A percentile compares a stretch with the other conserved stretches of the same genome.
These are phyloP conservation scores for Coleophoma eucalyptorum DNA, from an alignment of 2,329 filamentous ascomycete species.

Conservation along the genomic window DNA sequence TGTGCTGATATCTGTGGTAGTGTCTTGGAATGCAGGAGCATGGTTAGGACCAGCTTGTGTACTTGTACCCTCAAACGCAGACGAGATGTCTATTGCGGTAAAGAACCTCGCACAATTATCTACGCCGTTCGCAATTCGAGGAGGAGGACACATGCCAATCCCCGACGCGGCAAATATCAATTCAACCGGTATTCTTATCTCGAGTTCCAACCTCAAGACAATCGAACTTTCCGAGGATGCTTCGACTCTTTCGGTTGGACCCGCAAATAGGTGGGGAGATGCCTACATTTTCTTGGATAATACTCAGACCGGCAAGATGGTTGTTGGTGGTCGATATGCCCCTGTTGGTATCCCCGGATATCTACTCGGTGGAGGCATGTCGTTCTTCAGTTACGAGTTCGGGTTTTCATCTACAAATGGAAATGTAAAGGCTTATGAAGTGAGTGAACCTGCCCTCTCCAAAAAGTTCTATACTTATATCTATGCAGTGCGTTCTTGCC, in stretches of 20 bases:
- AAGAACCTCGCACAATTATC: constrained; percentile 6
- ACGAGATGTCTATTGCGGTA: constrained; percentile 15
- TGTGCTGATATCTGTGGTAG: not conserved
- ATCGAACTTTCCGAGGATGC: constrained; percentile 19
- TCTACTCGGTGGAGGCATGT: constrained; percentile 29
- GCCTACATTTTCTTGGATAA: constrained; percentile 31
- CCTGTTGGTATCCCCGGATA: constrained; percentile 35
- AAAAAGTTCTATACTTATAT: not conserved
- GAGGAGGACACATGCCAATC: constrained; percentile 55
- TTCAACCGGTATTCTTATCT: constrained; percentile 38
- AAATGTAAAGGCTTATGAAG: constrained; percentile 14
- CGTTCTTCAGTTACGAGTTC: constrained; percentile 14
- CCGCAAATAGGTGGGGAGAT: constrained; percentile 32
- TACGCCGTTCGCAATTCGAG: constrained; percentile 47
- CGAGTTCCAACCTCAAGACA: constrained; percentile 28
- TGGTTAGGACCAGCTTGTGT: constrained; percentile 14
- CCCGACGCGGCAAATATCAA: constrained; percentile 45
- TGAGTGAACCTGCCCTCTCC: not conserved
- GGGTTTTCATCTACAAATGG: constrained; percentile 15
- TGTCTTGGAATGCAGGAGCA: constrained; percentile 10
- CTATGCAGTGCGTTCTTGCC: constrained; percentile 28
- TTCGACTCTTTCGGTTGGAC: constrained; percentile 25
- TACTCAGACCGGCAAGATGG: constrained; percentile 22
- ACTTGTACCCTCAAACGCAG: constrained; percentile 9
- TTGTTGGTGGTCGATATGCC: constrained; percentile 32